phyloP scores from a whole-genome alignment of 2,329 filamentous ascomycete genomes.

The Fusarium sp. region DNA sequence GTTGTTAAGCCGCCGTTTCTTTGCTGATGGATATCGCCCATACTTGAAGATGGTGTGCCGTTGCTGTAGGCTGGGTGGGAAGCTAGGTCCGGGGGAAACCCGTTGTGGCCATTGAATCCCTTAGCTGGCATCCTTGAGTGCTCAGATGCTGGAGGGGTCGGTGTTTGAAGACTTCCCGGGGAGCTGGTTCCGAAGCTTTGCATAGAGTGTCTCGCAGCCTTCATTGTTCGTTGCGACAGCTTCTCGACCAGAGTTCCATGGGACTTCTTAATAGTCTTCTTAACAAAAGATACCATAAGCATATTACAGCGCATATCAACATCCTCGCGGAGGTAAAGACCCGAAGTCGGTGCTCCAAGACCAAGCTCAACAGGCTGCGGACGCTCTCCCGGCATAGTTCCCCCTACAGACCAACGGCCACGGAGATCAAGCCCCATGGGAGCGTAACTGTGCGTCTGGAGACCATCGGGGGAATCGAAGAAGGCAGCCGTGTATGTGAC shows the following conservation, averaged over 20 bases:
- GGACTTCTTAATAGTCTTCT: slow-evolving; percentile 82
- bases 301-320: slow-evolving; percentile 84
- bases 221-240: slow-evolving; percentile 57
- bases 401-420: slow-evolving; percentile 81
- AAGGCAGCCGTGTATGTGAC: slow-evolving; percentile 86
- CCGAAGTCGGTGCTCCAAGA: slow-evolving; percentile 72
- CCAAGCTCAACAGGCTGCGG: slow-evolving; percentile 74
- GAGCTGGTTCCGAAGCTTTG: slow-evolving; percentile 27
- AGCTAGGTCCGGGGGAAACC: slow-evolving; percentile 16
- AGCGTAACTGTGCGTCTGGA: slow-evolving; percentile 87
- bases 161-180: slow-evolving; percentile 24
- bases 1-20: slow-evolving; percentile 7
- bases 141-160: slow-evolving; percentile 32
- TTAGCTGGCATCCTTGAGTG: slow-evolving; percentile 24
- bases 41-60: slow-evolving; percentile 21
- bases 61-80: slow-evolving; percentile 20
- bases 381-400: slow-evolving; percentile 77
- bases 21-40: slow-evolving; percentile 22
- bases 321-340: slow-evolving; percentile 87
- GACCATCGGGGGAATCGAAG: slow-evolving; percentile 76
- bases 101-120: slow-evolving; percentile 26
- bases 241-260: slow-evolving; percentile 77
- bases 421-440: slow-evolving; percentile 84
- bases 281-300: slow-evolving; percentile 80
- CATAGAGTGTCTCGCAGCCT: slow-evolving; percentile 35